phyloP scores from a whole-genome alignment of 1,139 yeast genomes.

The Nadsonia commutata region DNA sequence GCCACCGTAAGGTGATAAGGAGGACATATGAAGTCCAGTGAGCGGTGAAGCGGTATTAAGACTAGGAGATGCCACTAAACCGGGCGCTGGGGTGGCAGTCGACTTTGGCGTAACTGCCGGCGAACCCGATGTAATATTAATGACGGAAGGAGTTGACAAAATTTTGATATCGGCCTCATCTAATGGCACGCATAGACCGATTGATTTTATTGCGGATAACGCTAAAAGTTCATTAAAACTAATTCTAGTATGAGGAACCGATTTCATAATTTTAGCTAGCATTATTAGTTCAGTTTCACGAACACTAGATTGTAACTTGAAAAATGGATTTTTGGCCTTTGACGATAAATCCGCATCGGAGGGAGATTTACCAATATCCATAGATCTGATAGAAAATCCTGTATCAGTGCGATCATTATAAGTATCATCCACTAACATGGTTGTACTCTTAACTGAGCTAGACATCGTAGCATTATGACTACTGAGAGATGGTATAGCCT shows the following conservation, averaged over 20 bases:
- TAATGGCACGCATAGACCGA: conserved; percentile 43
- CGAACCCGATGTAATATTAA: neutral
- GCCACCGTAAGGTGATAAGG: neutral
- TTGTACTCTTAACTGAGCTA: no score
- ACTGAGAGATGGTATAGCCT: no score
- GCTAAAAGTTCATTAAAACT: conserved; percentile 58
- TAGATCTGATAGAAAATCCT: no score
- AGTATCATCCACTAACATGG: no score
- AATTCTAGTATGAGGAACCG: conserved; percentile 57
- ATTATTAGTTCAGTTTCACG: conserved; percentile 14
- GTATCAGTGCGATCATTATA: no score
- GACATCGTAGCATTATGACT: no score
- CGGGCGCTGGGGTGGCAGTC: neutral
- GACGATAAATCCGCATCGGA: conserved; percentile 5
- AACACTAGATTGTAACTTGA: conserved; percentile 23
- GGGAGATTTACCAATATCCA: conserved; percentile 1
- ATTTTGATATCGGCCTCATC: conserved; percentile 16
- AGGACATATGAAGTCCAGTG: neutral
- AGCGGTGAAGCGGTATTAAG: neutral
- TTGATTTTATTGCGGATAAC: conserved; percentile 74
- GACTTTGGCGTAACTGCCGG: neutral
- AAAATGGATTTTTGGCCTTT: conserved; percentile 34
- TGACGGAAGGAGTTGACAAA: neutral
- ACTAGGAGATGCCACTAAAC: neutral
- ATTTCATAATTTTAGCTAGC: conserved; percentile 40